Evolutionary conservation across 148 eudicot species (phyloP), one percentile per base, ranked within the genome.

Genomic region (Rheum nobile): DNA sequence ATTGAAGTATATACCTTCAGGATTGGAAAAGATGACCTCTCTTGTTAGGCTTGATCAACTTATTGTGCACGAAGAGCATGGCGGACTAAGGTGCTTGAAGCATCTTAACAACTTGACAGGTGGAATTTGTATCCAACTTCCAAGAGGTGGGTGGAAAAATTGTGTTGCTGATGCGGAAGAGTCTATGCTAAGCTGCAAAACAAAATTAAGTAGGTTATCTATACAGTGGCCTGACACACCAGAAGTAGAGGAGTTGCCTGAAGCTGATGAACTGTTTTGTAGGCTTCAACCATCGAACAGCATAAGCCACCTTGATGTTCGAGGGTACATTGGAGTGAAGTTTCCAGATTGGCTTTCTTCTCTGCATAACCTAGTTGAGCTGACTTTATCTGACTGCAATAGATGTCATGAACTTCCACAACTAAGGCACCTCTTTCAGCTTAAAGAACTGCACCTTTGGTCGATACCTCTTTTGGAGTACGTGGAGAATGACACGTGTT

Each of bases 1-100:
- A 21, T 7, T 81, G 39, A 19, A 42, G 14, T 29, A 19, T 22
- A 75, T 75, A 78, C 81, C 84, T 24, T n/a, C 38, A 5, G 38
- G 72, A 4, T 42, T 81, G 38, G 71, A 50, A 5, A 37, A 54
- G 4, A 22, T 81, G 73, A 75, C 61, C 13, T n/a, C 29, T 0
- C 81, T 81, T 16, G 72, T 57, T 6, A 67, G 52, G 16, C 50
- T 81, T 37, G 46, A 69, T 69, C 67, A 0, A 13, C 37, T 61
- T 29, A 29, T 61, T 61, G 37, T 61, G 19, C 28, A 28, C 19
- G 16, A 61, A 13, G 17, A 29, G 2, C 67, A 29, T 14, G 67
- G 19, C 0, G 37, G 67, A 61, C 6, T 61, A 29, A 61, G 37
- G 19, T 61, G 35, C 28, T 61, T 61, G 32, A 61, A 61, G 2